Percentiles rank a stretch among this genome's conserved stretches.
phyloP scores from a whole-genome alignment of 257 asterid genomes.

The Cordia subcordata region DNA sequence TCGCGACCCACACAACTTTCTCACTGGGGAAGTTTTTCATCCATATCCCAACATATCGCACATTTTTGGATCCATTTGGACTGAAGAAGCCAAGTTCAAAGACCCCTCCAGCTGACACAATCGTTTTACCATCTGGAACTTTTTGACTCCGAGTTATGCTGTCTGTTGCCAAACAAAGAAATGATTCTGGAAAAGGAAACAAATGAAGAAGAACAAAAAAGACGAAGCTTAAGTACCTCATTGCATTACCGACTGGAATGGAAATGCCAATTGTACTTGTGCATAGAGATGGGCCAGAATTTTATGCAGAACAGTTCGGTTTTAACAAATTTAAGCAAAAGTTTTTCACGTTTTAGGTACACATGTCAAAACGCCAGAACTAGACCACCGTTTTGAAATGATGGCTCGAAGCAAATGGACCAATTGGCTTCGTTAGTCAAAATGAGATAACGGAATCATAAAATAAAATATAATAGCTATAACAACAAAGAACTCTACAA shows the following conservation, averaged over 20 bases:
- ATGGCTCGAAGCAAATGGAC: no score
- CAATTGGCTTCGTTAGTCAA: no score
- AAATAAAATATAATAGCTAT: no score
- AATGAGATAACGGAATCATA: no score
- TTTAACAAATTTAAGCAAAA: no score
- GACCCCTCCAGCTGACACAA: slow-evolving; percentile 16
- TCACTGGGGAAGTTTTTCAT: neutral
- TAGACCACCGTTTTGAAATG: no score
- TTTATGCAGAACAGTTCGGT: no score
- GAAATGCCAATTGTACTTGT: no score
- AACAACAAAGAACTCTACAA: no score
- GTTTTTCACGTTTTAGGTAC: no score
- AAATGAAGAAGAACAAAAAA: neutral
- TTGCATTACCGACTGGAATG: neutral
- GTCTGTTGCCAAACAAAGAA: slow-evolving; percentile 14
- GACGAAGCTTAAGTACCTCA: neutral
- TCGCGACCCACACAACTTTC: slow-evolving; percentile 9
- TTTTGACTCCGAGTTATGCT: slow-evolving; percentile 10
- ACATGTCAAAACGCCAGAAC: no score
- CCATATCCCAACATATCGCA: slow-evolving; percentile 8
- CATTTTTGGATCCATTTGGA: neutral
- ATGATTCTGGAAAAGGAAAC: neutral
- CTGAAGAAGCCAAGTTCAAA: slow-evolving; percentile 12
- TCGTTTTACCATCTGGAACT: slow-evolving; percentile 29
- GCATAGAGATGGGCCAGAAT: no score